These are phyloP conservation scores for Penicillium bialowiezense DNA, from an alignment of 495 filamentous ascomycete genomes.

Conservation along the genomic window DNA sequence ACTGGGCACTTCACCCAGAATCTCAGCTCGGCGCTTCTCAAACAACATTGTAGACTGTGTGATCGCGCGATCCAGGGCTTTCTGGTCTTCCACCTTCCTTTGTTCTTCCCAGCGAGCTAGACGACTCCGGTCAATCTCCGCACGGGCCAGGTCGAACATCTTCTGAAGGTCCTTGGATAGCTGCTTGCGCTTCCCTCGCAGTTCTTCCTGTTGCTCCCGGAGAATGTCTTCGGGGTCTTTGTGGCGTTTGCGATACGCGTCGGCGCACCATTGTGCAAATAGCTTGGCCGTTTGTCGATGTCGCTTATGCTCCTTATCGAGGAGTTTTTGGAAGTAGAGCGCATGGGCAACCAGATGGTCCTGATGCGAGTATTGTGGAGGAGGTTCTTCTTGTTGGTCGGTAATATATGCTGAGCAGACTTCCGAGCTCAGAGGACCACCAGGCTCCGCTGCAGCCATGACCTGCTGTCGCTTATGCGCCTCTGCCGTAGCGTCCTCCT, in stretches of 20 bases:
- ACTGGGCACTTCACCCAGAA: constrained; percentile 42
- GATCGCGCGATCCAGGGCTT: constrained; percentile 79
- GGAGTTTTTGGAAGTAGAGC: constrained; percentile 71
- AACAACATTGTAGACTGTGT: constrained; percentile 60
- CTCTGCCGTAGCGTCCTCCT: constrained; percentile 55
- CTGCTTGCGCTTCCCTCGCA: constrained; percentile 60
- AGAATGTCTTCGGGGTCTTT: constrained; percentile 46
- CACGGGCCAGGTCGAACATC: constrained; percentile 76
- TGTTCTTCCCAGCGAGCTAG: constrained; percentile 80
- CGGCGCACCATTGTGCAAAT: constrained; percentile 46
- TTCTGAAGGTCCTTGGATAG: constrained; percentile 66
- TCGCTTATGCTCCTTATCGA: constrained; percentile 70
- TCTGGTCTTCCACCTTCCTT: constrained; percentile 75
- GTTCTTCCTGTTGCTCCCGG: constrained; percentile 48
- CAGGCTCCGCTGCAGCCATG: constrained; percentile 65
- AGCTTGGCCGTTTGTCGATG: constrained; percentile 54
- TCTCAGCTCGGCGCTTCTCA: constrained; percentile 54
- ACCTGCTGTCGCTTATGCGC: constrained; percentile 55
- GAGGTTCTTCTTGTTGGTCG: constrained; percentile 69
- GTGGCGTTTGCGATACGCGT: constrained; percentile 44
- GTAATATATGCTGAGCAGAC: constrained; percentile 73
- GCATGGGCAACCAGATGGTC: constrained; percentile 84
- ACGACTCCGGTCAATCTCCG: constrained; percentile 70
- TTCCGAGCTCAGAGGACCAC: constrained; percentile 69
- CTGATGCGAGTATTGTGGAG: constrained; percentile 75